These are phyloP conservation scores for Ceratobasidium sp. DNA, from an alignment of 1,284 basidiomycete species.

Conservation along the genomic window DNA sequence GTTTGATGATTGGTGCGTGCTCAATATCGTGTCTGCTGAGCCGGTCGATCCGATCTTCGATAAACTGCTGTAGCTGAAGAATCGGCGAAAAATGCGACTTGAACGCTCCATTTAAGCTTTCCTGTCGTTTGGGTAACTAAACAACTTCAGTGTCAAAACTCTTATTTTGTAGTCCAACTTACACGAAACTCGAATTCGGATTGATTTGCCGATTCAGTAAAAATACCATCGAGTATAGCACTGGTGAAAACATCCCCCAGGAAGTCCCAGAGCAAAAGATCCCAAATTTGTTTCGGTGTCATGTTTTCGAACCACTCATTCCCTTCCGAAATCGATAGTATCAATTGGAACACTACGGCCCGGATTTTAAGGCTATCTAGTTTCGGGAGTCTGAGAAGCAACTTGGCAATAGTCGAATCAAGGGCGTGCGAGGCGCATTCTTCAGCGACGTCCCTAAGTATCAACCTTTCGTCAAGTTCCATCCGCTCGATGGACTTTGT, in stretches of 20 bases:
- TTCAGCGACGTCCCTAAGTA: not conserved
- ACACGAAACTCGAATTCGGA: not conserved
- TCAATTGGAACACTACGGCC: not conserved
- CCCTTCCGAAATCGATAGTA: not conserved
- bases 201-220: not conserved
- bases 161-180: not conserved
- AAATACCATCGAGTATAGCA: not conserved
- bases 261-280: not conserved
- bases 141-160: not conserved
- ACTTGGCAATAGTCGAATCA: too few relatives aligned
- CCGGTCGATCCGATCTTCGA: not conserved
- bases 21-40: conserved; percentile 11
- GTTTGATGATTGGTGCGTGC: not conserved
- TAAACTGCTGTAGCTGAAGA: conserved; percentile 6
- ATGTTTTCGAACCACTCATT: not conserved
- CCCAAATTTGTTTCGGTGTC: conserved; percentile 6
- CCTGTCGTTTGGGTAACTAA: not conserved
- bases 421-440: too few relatives aligned
- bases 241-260: not conserved
- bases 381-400: too few relatives aligned
- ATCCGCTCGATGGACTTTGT: not conserved
- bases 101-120: too few relatives aligned
- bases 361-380: not conserved
- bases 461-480: not conserved
- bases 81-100: not conserved